phyloP scores from a whole-genome alignment of 805 yeast species.

The Wickerhamiella australiensis region DNA sequence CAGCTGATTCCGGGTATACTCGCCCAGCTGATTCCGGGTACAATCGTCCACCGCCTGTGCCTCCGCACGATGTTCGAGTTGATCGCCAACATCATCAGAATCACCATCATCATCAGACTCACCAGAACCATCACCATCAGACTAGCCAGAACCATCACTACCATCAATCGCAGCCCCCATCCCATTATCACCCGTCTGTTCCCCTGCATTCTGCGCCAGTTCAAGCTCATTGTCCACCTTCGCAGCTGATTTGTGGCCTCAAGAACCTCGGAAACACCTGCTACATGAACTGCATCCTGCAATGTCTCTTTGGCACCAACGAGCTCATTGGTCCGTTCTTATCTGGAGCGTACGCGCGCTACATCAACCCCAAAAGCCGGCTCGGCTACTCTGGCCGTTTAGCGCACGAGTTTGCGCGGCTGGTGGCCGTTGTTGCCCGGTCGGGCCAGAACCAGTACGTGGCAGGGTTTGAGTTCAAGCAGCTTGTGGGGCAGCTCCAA shows the following conservation, averaged over 20 bases:
- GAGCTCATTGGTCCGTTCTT: constrained; percentile 53
- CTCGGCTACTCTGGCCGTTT: constrained; percentile 73
- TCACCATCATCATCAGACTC: neutral
- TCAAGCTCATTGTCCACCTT: too few relatives aligned
- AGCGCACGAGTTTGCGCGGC: constrained; percentile 53
- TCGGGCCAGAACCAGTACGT: constrained; percentile 28
- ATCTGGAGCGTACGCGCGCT: constrained; percentile 45
- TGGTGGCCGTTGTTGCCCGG: constrained; percentile 44
- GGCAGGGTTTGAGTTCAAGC: constrained; percentile 54
- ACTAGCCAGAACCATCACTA: neutral
- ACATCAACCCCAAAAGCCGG: constrained; percentile 58
- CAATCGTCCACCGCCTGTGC: constrained; percentile 2
- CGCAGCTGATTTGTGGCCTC: constrained; percentile 38
- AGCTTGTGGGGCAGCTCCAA: constrained; percentile 54
- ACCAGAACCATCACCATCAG: neutral
- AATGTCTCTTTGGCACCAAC: constrained; percentile 66
- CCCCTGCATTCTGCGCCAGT: too few relatives aligned
- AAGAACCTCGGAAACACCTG: constrained; percentile 81
- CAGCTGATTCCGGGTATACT: too few relatives aligned
- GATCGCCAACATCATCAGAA: neutral
- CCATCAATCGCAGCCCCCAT: neutral
- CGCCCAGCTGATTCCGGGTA: too few relatives aligned
- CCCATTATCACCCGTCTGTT: too few relatives aligned
- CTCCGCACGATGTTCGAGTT: neutral
- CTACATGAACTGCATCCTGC: constrained; percentile 84